Conservation (phyloP, 495 filamentous ascomycete species). For the Aspergillus egyptiacus region DNA sequence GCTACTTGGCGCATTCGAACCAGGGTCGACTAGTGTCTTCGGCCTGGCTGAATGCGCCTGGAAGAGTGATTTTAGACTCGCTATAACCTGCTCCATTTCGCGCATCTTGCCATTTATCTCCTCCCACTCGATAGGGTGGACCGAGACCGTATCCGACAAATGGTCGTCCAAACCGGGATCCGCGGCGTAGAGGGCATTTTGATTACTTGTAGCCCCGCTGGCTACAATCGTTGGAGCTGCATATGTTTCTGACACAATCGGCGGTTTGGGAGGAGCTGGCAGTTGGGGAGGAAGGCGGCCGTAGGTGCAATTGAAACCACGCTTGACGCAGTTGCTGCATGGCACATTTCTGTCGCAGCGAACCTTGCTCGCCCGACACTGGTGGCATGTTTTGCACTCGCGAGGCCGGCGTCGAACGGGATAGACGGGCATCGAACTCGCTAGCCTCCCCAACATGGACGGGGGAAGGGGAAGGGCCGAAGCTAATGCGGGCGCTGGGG, state of each 20-base stretch:
- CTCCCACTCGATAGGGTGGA: slow-evolving; percentile 42
- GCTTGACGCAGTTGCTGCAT: slow-evolving; percentile 68
- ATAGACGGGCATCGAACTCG: slow-evolving; percentile 30
- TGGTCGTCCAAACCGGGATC: slow-evolving; percentile 12
- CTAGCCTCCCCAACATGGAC: slow-evolving; percentile 13
- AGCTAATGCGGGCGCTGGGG: slow-evolving; percentile 11
- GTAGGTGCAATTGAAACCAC: slow-evolving; percentile 65
- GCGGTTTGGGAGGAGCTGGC: slow-evolving; percentile 9
- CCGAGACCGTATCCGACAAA: slow-evolving; percentile 28
- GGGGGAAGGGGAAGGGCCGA: slow-evolving; percentile 7
- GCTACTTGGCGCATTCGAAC: neutral
- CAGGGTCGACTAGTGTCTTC: slow-evolving; percentile 19
- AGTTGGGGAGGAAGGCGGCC: slow-evolving; percentile 50
- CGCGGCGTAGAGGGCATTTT: slow-evolving; percentile 13
- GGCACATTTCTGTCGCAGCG: slow-evolving; percentile 70
- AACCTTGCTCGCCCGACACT: slow-evolving; percentile 46
- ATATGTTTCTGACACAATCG: slow-evolving; percentile 14
- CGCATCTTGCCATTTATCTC: slow-evolving; percentile 41
- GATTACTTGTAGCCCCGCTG: slow-evolving; percentile 6
- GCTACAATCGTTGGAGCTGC: slow-evolving; percentile 2
- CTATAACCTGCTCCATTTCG: slow-evolving; percentile 40
- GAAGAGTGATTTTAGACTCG: slow-evolving; percentile 35
- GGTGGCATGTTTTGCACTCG: slow-evolving; percentile 45
- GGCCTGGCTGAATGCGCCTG: slow-evolving; percentile 22
- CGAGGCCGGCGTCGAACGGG: slow-evolving; percentile 43